Evolutionary conservation across 2,329 filamentous ascomycete genomes (phyloP).

Genomic region (Neurospora sp.): DNA sequence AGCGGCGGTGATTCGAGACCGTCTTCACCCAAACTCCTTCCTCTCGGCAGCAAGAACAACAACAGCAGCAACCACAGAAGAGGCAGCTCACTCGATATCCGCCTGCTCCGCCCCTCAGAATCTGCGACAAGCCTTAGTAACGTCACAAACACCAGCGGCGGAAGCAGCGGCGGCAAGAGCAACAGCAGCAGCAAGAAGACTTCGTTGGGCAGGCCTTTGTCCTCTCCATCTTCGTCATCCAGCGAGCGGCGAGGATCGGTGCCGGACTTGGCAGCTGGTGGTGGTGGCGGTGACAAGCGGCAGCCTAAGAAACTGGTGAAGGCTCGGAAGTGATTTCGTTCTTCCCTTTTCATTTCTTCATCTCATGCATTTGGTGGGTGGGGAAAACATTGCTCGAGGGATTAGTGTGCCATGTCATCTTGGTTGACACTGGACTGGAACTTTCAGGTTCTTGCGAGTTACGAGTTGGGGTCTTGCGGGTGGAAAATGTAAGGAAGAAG

Average conservation of each 20-base stretch:
- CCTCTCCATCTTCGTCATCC: background rate
- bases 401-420: too few species aligned
- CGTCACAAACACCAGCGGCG: background rate
- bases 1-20: background rate
- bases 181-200: background rate
- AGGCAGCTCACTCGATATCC: background rate
- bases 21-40: background rate
- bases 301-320: slow-evolving; percentile 33
- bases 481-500: background rate
- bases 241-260: background rate
- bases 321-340: slow-evolving; percentile 18
- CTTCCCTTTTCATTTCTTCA: background rate
- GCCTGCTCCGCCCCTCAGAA: background rate
- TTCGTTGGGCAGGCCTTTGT: background rate
- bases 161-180: background rate
- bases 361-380: too few species aligned
- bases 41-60: background rate
- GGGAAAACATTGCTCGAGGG: too few species aligned
- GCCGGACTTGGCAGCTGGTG: background rate
- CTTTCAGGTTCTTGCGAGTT: too few species aligned
- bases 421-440: too few species aligned
- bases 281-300: slow-evolving; percentile 20
- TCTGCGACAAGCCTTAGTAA: background rate
- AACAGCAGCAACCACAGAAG: background rate
- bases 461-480: background rate